Evolutionary conservation across 1,284 basidiomycete genomes (phyloP).

Genomic region (Ustilago bromivora): DNA sequence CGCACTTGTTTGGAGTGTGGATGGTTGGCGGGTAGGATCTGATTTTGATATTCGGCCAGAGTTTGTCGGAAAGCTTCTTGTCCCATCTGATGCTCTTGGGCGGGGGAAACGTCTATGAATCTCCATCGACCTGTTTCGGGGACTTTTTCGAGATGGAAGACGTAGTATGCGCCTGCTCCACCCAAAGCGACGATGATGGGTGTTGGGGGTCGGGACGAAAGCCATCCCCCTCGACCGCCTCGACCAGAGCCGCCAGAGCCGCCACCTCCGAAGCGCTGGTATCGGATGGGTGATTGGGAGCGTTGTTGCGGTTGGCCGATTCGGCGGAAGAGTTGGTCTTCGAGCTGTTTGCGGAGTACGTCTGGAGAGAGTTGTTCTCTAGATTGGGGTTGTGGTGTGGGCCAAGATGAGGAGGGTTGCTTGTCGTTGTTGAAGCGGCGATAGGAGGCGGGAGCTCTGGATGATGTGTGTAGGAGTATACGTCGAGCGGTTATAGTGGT

Average conservation of each 20-base stretch:
- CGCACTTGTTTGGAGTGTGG: conserved; percentile 74
- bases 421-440: conserved; percentile 13
- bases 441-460: not conserved
- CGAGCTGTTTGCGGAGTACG: conserved; percentile 30
- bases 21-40: conserved; percentile 79
- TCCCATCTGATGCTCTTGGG: conserved; percentile 68
- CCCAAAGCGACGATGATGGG: conserved; percentile 48
- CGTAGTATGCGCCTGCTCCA: conserved; percentile 61
- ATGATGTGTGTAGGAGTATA: conserved; percentile 4
- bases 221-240: conserved; percentile 16
- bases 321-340: conserved; percentile 42
- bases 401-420: not conserved
- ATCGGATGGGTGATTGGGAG: conserved; percentile 19
- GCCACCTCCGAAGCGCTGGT: conserved; percentile 40
- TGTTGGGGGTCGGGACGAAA: conserved; percentile 38
- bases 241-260: conserved; percentile 10
- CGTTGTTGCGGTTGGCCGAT: conserved; percentile 22
- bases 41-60: conserved; percentile 74
- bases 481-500: not conserved
- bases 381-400: not conserved
- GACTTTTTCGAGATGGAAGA: conserved; percentile 64
- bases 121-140: conserved; percentile 65
- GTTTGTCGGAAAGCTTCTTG: conserved; percentile 74
- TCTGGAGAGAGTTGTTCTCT: conserved; percentile 34
- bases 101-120: conserved; percentile 62